Percentiles rank a stretch among this genome's conserved stretches.
phyloP scores from a whole-genome alignment of 345 rosid species.

The Capsella bursapastoris region DNA sequence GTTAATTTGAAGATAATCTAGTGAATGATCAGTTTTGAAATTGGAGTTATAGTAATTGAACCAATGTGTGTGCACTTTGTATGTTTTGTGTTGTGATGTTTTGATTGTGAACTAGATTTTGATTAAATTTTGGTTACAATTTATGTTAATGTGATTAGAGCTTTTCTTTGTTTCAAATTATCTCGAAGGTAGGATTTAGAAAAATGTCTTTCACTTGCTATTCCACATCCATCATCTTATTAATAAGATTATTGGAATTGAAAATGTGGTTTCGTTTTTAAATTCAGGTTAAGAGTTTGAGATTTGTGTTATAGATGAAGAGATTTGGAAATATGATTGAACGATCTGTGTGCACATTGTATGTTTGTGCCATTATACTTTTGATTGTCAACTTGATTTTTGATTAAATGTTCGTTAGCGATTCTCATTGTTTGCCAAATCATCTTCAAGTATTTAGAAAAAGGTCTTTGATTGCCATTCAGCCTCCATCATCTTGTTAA shows the following conservation, averaged over 20 bases:
- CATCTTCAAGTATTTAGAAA: neutral
- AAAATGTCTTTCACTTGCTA: too few species aligned
- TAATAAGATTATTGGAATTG: too few species aligned
- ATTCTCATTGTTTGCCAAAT: neutral
- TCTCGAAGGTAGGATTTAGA: too few species aligned
- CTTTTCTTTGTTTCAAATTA: too few species aligned
- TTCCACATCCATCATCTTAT: too few species aligned
- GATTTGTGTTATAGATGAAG: neutral
- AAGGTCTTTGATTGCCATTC: constrained; percentile 2
- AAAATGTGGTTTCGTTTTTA: too few species aligned
- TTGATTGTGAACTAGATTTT: constrained; percentile 1
- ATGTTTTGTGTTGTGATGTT: neutral
- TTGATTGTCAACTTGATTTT: neutral
- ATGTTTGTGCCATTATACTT: neutral
- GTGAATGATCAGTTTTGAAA: neutral
- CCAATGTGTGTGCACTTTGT: neutral
- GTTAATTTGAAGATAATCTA: neutral
- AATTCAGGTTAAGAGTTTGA: neutral
- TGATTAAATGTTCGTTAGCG: neutral
- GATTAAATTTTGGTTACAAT: neutral
- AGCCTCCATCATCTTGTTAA: neutral
- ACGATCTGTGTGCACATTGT: neutral
- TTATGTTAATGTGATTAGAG: neutral
- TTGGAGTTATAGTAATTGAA: neutral
- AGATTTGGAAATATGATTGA: neutral